These are phyloP conservation scores for Magnaporthales sp. DNA, from an alignment of 2,329 filamentous ascomycete species.

Conservation along the genomic window DNA sequence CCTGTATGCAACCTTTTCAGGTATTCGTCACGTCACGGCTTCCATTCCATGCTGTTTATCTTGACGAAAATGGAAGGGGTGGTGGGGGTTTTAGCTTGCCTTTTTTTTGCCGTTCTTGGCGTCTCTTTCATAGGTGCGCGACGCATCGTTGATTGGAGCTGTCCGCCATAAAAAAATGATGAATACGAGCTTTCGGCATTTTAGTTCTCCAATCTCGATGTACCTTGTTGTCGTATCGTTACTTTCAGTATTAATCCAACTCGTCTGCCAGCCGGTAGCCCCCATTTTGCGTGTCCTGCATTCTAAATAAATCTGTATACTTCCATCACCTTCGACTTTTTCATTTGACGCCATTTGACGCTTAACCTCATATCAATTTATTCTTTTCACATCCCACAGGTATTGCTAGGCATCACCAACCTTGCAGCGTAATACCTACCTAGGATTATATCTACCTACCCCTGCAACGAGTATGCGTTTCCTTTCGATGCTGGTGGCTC, in stretches of 20 bases:
- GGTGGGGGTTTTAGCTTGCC: background rate
- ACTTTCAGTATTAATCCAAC: background rate
- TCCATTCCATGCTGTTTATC: background rate
- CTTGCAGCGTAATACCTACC: background rate
- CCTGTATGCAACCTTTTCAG: background rate
- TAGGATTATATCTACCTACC: background rate
- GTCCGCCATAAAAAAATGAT: background rate
- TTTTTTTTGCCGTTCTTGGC: background rate
- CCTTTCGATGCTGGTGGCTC: slow-evolving; percentile 17
- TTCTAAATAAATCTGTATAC: background rate
- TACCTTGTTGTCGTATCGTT: background rate
- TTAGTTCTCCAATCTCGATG: background rate
- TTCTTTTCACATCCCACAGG: background rate
- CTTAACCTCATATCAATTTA: background rate
- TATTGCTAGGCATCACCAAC: background rate
- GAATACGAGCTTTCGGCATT: background rate
- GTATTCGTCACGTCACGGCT: background rate
- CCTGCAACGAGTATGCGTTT: slow-evolving; percentile 2
- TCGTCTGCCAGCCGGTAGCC: background rate
- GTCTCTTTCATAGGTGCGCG: background rate
- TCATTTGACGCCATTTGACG: too few relatives aligned
- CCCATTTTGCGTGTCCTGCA: background rate
- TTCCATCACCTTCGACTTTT: background rate
- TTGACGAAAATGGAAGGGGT: background rate
- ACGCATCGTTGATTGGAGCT: background rate